A percentile compares a stretch with the other conserved stretches of the same genome.
Conservation (phyloP, 1,139 yeast species). For the Nakaseomyces bracarensis region DNA sequence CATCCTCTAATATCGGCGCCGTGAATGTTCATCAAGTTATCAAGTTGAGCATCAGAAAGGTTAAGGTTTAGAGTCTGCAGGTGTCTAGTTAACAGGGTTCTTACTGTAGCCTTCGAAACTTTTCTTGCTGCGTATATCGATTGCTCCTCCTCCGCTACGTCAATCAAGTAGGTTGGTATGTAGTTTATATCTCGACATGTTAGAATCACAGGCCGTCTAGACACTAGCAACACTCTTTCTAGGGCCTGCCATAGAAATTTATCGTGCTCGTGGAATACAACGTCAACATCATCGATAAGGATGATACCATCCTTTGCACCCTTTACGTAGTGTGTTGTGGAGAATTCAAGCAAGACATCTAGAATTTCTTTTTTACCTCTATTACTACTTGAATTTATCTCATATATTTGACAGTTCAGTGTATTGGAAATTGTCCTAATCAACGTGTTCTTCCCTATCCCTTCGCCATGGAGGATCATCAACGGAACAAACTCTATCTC, state of each 20-base stretch:
- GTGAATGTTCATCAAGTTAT: slow-evolving; percentile 32
- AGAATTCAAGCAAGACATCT: slow-evolving; percentile 62
- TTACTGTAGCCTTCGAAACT: slow-evolving; percentile 30
- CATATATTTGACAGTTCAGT: slow-evolving; percentile 67
- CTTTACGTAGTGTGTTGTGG: slow-evolving; percentile 78
- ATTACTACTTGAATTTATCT: slow-evolving; percentile 64
- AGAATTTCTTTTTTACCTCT: slow-evolving; percentile 66
- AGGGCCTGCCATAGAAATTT: slow-evolving; percentile 73
- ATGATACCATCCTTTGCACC: slow-evolving; percentile 51
- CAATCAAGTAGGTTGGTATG: slow-evolving; percentile 48
- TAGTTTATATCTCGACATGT: slow-evolving; percentile 54
- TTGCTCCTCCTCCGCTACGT: slow-evolving; percentile 39
- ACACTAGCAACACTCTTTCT: slow-evolving; percentile 50
- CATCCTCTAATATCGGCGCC: slow-evolving; percentile 48
- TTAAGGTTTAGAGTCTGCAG: slow-evolving; percentile 33
- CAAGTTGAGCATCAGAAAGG: slow-evolving; percentile 34
- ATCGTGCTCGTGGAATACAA: slow-evolving; percentile 67
- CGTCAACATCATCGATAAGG: slow-evolving; percentile 78
- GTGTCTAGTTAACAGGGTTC: slow-evolving; percentile 33
- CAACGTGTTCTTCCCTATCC: slow-evolving; percentile 73
- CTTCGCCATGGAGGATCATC: slow-evolving; percentile 62
- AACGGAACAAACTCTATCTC: slow-evolving; percentile 44
- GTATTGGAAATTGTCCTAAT: slow-evolving; percentile 62
- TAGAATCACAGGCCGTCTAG: slow-evolving; percentile 72
- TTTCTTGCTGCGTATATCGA: slow-evolving; percentile 34